Evolutionary conservation across 768 basidiomycete genomes (phyloP), one percentile per base, ranked within the genome.

Genomic region (Artomyces pyxidatus): DNA sequence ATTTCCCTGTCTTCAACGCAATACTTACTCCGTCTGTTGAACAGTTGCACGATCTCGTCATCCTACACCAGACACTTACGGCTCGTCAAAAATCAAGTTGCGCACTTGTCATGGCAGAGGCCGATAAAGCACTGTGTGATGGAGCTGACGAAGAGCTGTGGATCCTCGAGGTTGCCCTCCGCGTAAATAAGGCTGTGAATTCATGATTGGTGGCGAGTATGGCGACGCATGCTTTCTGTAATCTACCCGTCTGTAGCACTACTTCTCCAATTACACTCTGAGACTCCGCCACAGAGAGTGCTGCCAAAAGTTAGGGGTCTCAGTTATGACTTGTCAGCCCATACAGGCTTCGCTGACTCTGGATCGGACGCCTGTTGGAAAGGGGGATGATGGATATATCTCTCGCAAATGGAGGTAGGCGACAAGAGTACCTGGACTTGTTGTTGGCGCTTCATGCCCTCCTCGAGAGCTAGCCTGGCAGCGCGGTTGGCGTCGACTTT

Each of bases 131-230:
- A 0, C 69, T 99, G 21, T 90, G 88, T 57, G 95, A 98, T 54
- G 96, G 96, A 1, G 93, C 89, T 14, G 96, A 99, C 59, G 96
- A 99, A 65, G 96, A 97, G 64, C 69, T 99, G 21, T 96, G 95
- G 84, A 79, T 89, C 27, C 68, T 99, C 12, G 89, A 96, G 60
- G 84, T 91, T 28, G 92, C 81, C n/a, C 65, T 96, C 45, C 74
- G 78, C 21, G 71, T 95, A 14, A 75, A 85, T 61, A 89, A 85
- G 61, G 77, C 77, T 12, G 59, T 87, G 37, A 19, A 32, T 27
- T n/a, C 35, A 28, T 17, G 39, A 52, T 22, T 14, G 11, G 11
- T 37, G 30, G 45, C n/a, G n/a, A n/a, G n/a, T n/a, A n/a, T n/a
- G n/a, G n/a, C n/a, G n/a, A n/a, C n/a, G n/a, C n/a, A n/a, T n/a